phyloP scores from a whole-genome alignment of 768 basidiomycete genomes.

The Fomitopsis pulvina region DNA sequence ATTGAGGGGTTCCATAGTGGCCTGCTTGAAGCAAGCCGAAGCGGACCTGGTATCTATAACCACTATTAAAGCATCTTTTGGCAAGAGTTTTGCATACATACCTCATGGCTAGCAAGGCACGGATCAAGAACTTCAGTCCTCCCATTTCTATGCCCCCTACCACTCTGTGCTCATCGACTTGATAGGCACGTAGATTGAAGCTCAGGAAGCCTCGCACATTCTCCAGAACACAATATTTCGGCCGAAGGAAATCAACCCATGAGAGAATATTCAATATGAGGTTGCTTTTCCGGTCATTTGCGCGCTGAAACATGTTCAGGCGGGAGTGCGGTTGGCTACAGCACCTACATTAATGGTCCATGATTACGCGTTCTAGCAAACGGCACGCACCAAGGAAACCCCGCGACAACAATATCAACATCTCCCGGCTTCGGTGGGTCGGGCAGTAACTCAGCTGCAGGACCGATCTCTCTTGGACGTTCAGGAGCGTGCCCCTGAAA shows the following conservation, averaged over 20 bases:
- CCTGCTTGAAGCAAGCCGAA: slow-evolving; percentile 39
- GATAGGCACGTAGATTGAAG: slow-evolving; percentile 32
- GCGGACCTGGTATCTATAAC: slow-evolving; percentile 36
- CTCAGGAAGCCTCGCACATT: slow-evolving; percentile 41
- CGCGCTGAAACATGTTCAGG: slow-evolving; percentile 65
- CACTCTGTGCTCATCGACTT: slow-evolving; percentile 34
- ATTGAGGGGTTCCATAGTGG: slow-evolving; percentile 42
- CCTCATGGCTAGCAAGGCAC: slow-evolving; percentile 62
- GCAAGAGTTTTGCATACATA: slow-evolving; percentile 22
- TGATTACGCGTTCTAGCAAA: not conserved
- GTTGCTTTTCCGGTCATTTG: slow-evolving; percentile 62
- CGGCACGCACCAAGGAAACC: slow-evolving; percentile 64
- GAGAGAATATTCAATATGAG: slow-evolving; percentile 54
- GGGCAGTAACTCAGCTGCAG: slow-evolving; percentile 30
- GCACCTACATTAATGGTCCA: not conserved
- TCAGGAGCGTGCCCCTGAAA: slow-evolving; percentile 29
- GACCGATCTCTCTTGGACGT: slow-evolving; percentile 34
- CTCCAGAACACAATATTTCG: slow-evolving; percentile 41
- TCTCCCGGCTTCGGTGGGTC: slow-evolving; percentile 42
- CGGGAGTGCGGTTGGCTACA: slow-evolving; percentile 66
- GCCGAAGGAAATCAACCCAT: slow-evolving; percentile 35
- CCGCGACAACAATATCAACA: slow-evolving; percentile 57
- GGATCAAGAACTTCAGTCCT: slow-evolving; percentile 59
- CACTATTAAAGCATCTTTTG: not conserved
- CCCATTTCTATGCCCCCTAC: slow-evolving; percentile 68